phyloP scores from a whole-genome alignment of 192 early-diverging fungal genomes.

The Coemansia sp. region DNA sequence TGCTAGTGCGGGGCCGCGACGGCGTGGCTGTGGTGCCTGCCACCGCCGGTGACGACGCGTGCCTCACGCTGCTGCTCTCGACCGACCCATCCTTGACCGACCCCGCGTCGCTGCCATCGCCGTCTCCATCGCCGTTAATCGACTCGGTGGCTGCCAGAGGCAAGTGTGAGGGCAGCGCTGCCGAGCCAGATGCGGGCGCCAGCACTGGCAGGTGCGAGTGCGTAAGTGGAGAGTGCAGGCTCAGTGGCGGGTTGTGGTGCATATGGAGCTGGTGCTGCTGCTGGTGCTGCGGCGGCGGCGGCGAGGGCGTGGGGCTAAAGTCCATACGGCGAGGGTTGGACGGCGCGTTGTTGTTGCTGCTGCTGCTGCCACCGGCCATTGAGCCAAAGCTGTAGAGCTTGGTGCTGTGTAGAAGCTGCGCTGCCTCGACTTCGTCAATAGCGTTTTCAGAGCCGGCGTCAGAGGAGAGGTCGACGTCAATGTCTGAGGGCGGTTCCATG shows the following conservation, averaged over 20 bases:
- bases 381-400: slow-evolving; percentile 37
- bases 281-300: slow-evolving; percentile 19
- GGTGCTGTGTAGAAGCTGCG: slow-evolving; percentile 31
- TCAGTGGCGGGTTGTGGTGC: slow-evolving; percentile 6
- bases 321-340: slow-evolving; percentile 46
- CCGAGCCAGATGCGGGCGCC: slow-evolving; percentile 8
- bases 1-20: slow-evolving; percentile 46
- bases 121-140: slow-evolving; percentile 35
- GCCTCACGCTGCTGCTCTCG: slow-evolving; percentile 34
- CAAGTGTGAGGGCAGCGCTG: not conserved
- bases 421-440: slow-evolving; percentile 36
- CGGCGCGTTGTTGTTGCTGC: not conserved
- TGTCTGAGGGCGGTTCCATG: slow-evolving; percentile 52
- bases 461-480: slow-evolving; percentile 53
- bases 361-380: slow-evolving; percentile 1
- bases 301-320: slow-evolving; percentile 53
- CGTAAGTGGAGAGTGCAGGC: slow-evolving; percentile 6
- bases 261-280: not conserved
- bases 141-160: slow-evolving; percentile 3
- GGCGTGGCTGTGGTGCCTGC: slow-evolving; percentile 27
- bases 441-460: slow-evolving; percentile 34
- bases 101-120: slow-evolving; percentile 31
- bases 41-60: slow-evolving; percentile 33
- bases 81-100: slow-evolving; percentile 42
- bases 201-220: slow-evolving; percentile 1